These are phyloP conservation scores for Hippophae rhamnoides DNA, from an alignment of 306 rosid species.

Conservation along the genomic window DNA sequence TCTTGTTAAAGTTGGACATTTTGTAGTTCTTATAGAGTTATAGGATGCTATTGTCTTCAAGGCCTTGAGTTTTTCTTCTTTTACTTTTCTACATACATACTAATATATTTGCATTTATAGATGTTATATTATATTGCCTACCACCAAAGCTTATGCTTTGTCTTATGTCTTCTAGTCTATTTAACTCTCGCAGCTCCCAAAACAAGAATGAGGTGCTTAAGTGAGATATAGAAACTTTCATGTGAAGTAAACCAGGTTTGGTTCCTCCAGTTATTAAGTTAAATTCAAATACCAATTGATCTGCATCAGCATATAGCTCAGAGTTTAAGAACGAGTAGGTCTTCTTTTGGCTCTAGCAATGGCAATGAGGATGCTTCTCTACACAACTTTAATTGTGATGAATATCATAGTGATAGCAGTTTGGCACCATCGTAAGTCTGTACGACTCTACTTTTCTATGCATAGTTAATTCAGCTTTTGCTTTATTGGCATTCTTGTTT, in stretches of 20 bases:
- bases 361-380: slow-evolving; percentile 45
- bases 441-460: not conserved
- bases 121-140: not conserved
- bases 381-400: slow-evolving; percentile 51
- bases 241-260: slow-evolving; percentile 12
- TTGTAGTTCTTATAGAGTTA: too few species aligned
- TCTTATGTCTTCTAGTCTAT: not conserved
- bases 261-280: slow-evolving; percentile 15
- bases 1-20: too few species aligned
- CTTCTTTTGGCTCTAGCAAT: slow-evolving; percentile 57
- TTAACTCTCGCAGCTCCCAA: not conserved
- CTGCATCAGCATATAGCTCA: slow-evolving; percentile 47
- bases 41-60: too few species aligned
- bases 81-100: not conserved
- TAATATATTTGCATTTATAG: not conserved
- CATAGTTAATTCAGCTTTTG: not conserved
- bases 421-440: slow-evolving; percentile 74
- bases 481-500: not conserved
- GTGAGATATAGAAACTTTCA: slow-evolving; percentile 12
- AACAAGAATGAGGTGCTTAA: slow-evolving; percentile 15
- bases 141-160: not conserved
- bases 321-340: slow-evolving; percentile 48
- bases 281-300: slow-evolving; percentile 50
- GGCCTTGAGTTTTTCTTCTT: not conserved
- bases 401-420: slow-evolving; percentile 54